Evolutionary conservation across 768 basidiomycete genomes (phyloP), one percentile per base, ranked within the genome.

Genomic region (Serendipita sp.): DNA sequence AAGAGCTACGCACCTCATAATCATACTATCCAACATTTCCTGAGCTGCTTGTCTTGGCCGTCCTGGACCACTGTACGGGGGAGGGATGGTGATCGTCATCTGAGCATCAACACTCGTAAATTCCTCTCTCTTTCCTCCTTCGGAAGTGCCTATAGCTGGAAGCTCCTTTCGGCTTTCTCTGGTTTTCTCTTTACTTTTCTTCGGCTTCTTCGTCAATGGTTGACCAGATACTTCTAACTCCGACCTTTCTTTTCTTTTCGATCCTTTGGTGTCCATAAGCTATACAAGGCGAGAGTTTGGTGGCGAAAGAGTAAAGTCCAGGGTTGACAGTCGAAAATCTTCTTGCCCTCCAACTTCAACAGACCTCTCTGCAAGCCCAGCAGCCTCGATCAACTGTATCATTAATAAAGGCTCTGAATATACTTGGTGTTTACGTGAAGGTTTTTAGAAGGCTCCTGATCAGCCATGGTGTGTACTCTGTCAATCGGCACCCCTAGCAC

Each of bases 11-110:
- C 69, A 93, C 94, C 89, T 83, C 94, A 97, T 95, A 14, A 95
- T 75, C 87, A 96, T 87, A 5, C 88, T 89, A 72, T 97, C 92
- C 17, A 97, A 75, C 81, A 93, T 84, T 73, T 97, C 91, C 69
- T 86, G 82, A 17, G 82, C 88, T 4, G 94, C 94, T 42, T 72
- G 75, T 9, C 79, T 75, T n/a, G 85, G 53, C 30, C 31, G 22
- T 24, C 53, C 53, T 24, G 53, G 53, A 24, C 53, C 53, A 28
- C 24, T 81, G 71, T 91, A 95, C 44, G 86, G 78, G 0, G 93
- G 93, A 30, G 93, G 81, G 16, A 96, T 78, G 9, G 88, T 84
- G 43, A 95, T 75, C 26, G 79, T 74, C 62, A 93, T 75, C 31
- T 81, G 79, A n/a, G 88, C 79, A 58, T 76, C 76, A 69, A 90